Conservation (phyloP, 2,329 filamentous ascomycete species). For the Apiospora koreana region DNA sequence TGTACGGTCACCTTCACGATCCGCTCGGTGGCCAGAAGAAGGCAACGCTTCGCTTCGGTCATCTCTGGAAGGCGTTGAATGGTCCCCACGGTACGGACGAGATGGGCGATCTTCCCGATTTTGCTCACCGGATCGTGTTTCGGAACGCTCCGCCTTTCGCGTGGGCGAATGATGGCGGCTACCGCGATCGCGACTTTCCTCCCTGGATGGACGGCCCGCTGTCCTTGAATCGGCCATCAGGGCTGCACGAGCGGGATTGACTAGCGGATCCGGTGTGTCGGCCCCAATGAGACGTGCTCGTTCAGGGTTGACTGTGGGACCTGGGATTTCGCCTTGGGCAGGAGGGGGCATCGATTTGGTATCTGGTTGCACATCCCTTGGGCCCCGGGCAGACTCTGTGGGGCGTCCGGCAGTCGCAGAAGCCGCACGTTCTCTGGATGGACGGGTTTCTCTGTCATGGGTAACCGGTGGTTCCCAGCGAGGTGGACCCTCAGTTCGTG, state of each 20-base stretch:
- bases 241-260: conserved; percentile 52
- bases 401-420: conserved; percentile 23
- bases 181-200: conserved; percentile 46
- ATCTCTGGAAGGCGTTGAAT: conserved; percentile 31
- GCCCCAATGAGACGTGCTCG: conserved; percentile 49
- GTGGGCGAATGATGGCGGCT: conserved; percentile 46
- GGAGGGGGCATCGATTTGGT: conserved; percentile 33
- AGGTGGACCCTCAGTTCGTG: conserved; percentile 26
- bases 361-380: conserved; percentile 28
- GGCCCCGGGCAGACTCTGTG: conserved; percentile 25
- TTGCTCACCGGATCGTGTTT: conserved; percentile 37
- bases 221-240: conserved; percentile 43
- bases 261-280: conserved; percentile 37
- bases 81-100: conserved; percentile 42
- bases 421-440: conserved; percentile 35
- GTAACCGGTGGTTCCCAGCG: conserved; percentile 30
- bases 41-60: conserved; percentile 29
- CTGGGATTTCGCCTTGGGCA: conserved; percentile 33
- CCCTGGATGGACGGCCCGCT: conserved; percentile 40
- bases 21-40: conserved; percentile 31
- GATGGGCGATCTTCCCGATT: conserved; percentile 49
- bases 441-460: conserved; percentile 41
- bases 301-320: conserved; percentile 57
- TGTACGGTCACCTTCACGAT: conserved; percentile 42
- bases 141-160: conserved; percentile 42